These are phyloP conservation scores for Kalmanozyma brasiliensis DNA, from an alignment of 1,284 basidiomycete species.

Conservation along the genomic window DNA sequence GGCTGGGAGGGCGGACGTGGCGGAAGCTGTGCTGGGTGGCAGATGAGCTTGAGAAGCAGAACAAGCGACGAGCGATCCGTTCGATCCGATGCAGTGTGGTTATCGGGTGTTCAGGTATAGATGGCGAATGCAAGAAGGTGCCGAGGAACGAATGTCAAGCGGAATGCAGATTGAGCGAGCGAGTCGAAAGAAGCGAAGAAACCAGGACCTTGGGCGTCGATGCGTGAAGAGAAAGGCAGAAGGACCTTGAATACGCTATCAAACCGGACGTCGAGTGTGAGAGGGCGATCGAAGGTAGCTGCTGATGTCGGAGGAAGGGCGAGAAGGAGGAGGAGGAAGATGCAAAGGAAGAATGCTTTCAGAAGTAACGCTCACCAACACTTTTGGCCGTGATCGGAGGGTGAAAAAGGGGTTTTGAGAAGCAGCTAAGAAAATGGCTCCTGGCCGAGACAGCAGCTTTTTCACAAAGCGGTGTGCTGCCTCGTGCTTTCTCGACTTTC, in stretches of 20 bases:
- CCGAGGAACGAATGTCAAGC: neutral
- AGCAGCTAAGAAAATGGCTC: constrained; percentile 4
- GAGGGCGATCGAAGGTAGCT: neutral
- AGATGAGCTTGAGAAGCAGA: neutral
- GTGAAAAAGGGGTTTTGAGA: constrained; percentile 31
- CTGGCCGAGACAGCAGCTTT: neutral
- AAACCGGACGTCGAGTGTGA: too few relatives aligned
- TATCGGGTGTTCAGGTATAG: neutral
- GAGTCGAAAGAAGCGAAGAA: neutral
- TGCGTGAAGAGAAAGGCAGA: constrained; percentile 3
- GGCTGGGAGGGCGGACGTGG: neutral
- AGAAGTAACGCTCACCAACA: neutral
- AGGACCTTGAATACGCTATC: neutral
- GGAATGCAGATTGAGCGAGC: constrained; percentile 4
- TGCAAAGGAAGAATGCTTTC: neutral
- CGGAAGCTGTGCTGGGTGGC: neutral
- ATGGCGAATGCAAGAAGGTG: neutral
- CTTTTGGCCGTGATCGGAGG: constrained; percentile 49
- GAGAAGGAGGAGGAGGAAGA: constrained; percentile 2
- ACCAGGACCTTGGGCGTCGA: constrained; percentile 4
- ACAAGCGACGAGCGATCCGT: too few relatives aligned
- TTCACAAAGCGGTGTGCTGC: neutral
- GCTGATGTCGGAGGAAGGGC: neutral
- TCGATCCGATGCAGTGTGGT: too few relatives aligned
- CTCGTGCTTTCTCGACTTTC: neutral